Conservation (phyloP, 768 basidiomycete species). For the Hypholoma sublateritium region DNA sequence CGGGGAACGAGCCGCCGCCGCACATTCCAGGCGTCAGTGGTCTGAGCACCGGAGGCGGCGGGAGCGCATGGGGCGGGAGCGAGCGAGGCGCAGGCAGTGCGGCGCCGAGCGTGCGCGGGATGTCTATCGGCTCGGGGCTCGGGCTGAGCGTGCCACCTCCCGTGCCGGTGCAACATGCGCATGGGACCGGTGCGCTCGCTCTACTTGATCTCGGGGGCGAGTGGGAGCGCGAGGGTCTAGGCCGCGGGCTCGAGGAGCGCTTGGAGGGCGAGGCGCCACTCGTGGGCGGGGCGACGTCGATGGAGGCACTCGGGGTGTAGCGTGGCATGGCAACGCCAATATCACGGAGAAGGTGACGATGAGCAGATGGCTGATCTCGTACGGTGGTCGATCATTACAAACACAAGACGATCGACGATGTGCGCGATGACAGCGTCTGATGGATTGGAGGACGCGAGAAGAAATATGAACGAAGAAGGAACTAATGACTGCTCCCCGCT, state of each 20-base stretch:
- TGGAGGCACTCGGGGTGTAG: not conserved
- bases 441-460: no score
- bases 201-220: conserved; percentile 72
- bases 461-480: no score
- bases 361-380: no score
- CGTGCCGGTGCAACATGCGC: not conserved
- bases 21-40: conserved; percentile 68
- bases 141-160: not conserved
- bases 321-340: no score
- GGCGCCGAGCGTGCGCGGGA: conserved; percentile 26
- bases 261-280: conserved; percentile 43
- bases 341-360: no score
- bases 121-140: conserved; percentile 9
- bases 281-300: not conserved
- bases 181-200: conserved; percentile 22
- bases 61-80: conserved; percentile 6
- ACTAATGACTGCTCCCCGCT: no score
- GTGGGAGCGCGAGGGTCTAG: conserved; percentile 86
- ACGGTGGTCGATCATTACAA: no score
- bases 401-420: no score
- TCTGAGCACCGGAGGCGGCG: conserved; percentile 22
- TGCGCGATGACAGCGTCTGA: no score
- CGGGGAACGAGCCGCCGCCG: conserved; percentile 61
- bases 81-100: conserved; percentile 18
- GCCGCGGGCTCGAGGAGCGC: conserved; percentile 80